Base-by-base conservation (phyloP, 2,329 filamentous ascomycete species). In the Botrytis hyacinthi region DNA sequence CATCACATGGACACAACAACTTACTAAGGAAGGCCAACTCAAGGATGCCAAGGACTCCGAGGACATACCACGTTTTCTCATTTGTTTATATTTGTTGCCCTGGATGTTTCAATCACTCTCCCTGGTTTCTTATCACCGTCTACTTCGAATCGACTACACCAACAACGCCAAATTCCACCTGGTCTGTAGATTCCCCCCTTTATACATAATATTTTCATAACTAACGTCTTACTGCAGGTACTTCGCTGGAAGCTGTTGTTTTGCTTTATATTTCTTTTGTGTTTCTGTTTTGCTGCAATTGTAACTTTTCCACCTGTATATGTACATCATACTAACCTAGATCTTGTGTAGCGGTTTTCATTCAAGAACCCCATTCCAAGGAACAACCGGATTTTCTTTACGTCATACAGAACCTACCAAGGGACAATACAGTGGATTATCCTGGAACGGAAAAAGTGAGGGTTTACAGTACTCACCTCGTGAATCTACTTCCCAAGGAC, bases 381-480 rank as follows among this genome's bases (percentile, higher is more conserved):
- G 77, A 78, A 73, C 77, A 40, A 60, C 78, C 67, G 77, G 75
- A 75, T 76, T 80, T 80, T 78, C 80, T 79, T 80, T 79, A 59
- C 75, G 70, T 78, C 77, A 78, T 74, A 80, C 80, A 80, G 80
- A 78, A 80, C 78, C 79, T 78, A 73, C 59, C 73, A 77, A 79
- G 76, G 79, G 79, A 71, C 76, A 80, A 75, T 75, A 78, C 76
- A 81, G 77, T 76, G 79, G 76, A 79, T 71, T 76, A 68, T 74
- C 74, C 77, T 81, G 79, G 80, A 78, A 75, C 72, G 74, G 71
- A 70, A 75, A 74, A 74, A 75, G 74, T 78, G 79, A 80, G 79
- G 80, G 77, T 73, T 74, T 75, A 81, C 80, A 81, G 80, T 79
- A 81, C 80, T 80, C 78, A 61, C 75, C 78, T 71, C 77, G 76